Percentiles rank a stretch among this genome's conserved stretches.
Conservation (phyloP, 192 early-diverging fungal species). For the Entomortierella parvispora region DNA sequence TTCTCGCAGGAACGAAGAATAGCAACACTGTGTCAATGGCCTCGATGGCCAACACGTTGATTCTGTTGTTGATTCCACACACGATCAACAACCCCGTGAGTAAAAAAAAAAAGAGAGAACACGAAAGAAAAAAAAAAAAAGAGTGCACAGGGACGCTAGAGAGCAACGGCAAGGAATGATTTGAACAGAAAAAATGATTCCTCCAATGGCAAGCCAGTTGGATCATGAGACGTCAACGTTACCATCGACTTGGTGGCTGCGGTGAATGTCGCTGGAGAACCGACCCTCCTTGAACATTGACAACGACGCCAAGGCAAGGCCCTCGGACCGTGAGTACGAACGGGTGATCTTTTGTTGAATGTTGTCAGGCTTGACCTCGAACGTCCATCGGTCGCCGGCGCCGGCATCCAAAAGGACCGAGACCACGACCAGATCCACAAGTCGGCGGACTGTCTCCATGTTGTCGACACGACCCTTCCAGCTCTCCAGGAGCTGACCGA, state of each 20-base stretch:
- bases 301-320: constrained; percentile 84
- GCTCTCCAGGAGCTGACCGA: constrained; percentile 56
- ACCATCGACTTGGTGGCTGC: constrained; percentile 80
- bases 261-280: constrained; percentile 70
- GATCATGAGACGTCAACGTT: too few relatives aligned
- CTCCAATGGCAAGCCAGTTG: too few relatives aligned
- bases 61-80: too few relatives aligned
- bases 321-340: constrained; percentile 79
- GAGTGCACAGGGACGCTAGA: background rate
- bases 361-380: constrained; percentile 58
- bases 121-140: constrained; percentile 14
- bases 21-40: too few relatives aligned
- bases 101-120: background rate
- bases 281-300: constrained; percentile 85
- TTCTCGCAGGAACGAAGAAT: too few relatives aligned
- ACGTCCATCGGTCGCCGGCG: constrained; percentile 86
- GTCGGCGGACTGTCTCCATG: constrained; percentile 70
- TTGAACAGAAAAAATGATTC: background rate
- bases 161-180: background rate
- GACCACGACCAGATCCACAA: constrained; percentile 88
- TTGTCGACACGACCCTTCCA: constrained; percentile 54
- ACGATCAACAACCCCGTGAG: background rate
- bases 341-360: constrained; percentile 46
- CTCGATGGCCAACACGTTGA: too few relatives aligned
- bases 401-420: constrained; percentile 95